Conservation (phyloP, 768 basidiomycete genomes). For the Kondoa malvinella region DNA sequence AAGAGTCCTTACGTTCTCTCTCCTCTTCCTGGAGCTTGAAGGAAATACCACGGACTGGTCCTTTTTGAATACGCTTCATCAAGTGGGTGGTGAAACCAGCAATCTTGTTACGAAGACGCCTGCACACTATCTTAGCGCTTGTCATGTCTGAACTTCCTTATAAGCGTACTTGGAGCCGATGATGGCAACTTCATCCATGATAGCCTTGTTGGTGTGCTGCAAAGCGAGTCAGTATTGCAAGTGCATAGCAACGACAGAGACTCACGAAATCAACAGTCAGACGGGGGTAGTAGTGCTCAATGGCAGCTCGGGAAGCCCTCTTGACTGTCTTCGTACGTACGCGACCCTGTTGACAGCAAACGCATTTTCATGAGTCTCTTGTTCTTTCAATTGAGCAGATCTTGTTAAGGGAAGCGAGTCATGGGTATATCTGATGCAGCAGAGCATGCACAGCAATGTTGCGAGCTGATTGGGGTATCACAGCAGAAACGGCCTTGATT, state of each 20-base stretch:
- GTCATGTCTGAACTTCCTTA: not conserved
- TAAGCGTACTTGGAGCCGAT: slow-evolving; percentile 64
- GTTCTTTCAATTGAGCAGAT: not conserved
- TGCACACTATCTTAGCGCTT: not conserved
- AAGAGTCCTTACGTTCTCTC: slow-evolving; percentile 79
- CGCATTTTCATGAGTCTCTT: not conserved
- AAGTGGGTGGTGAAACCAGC: slow-evolving; percentile 98
- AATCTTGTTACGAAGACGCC: slow-evolving; percentile 94
- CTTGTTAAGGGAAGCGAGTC: not conserved
- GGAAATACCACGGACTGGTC: slow-evolving; percentile 96
- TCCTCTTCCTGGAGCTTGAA: slow-evolving; percentile 99
- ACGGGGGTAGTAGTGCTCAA: slow-evolving; percentile 99
- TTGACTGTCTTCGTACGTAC: slow-evolving; percentile 99
- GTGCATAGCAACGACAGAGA: not conserved
- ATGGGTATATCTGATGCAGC: not conserved
- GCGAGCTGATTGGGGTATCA: too few relatives aligned
- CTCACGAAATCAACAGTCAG: slow-evolving; percentile 83
- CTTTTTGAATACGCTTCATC: slow-evolving; percentile 98
- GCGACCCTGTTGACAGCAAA: slow-evolving; percentile 51
- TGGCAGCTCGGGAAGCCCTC: slow-evolving; percentile 94
- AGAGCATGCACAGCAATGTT: too few relatives aligned
- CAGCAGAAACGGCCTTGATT: too few relatives aligned
- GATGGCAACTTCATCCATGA: slow-evolving; percentile 45
- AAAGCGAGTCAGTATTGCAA: not conserved
- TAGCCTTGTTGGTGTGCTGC: slow-evolving; percentile 29